Base-by-base conservation (phyloP, 495 filamentous ascomycete genomes). In the Penicillium robsamsonii region DNA sequence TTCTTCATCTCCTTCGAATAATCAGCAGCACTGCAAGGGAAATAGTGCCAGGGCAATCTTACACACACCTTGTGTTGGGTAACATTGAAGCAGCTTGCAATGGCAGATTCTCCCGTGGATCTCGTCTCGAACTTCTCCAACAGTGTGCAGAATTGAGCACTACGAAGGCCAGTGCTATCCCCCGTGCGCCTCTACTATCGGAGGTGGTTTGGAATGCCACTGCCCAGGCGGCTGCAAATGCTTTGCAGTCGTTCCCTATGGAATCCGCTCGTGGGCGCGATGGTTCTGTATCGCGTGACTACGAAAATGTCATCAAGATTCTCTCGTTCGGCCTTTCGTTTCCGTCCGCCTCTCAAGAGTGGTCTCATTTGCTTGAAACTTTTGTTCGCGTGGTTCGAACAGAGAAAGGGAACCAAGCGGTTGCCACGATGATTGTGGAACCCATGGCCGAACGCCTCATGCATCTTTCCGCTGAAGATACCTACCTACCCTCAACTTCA, bases 261-360 rank as follows among this genome's bases (percentile, higher is more conserved):
- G 75, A 80, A 50, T 74, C 73, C 48, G 64, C 70, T n/a, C 70
- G 74, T 46, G 72, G 73, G 25, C 74, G 71, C 8, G 72, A 78
- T 58, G 76, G 74, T 5, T 71, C 71, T 33, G 64, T 73, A 18
- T 70, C 75, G 18, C 70, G 80, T 31, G 86, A 90, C 38, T 92
- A 88, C 55, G 83, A 85, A n/a, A 86, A 90, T 38, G 72, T 84
- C 22, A 78, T 84, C 41, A 86, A 79, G 43, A 77, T 92, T 33
- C 76, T 95, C 2, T 80, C 86, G 48, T 71, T 81, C 45, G 90
- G 88, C 9, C 65, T 86, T 55, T 72, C 68, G 5, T 80, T 80
- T 18, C 15, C 73, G 2, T 70, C 72, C 53, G 61, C 64, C 25
- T 66, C 70, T 22, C 31, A 79, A 20, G 74, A 75, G 25, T 93